Conservation (phyloP, 2,329 filamentous ascomycete genomes). For the Colletotrichum sp. region DNA sequence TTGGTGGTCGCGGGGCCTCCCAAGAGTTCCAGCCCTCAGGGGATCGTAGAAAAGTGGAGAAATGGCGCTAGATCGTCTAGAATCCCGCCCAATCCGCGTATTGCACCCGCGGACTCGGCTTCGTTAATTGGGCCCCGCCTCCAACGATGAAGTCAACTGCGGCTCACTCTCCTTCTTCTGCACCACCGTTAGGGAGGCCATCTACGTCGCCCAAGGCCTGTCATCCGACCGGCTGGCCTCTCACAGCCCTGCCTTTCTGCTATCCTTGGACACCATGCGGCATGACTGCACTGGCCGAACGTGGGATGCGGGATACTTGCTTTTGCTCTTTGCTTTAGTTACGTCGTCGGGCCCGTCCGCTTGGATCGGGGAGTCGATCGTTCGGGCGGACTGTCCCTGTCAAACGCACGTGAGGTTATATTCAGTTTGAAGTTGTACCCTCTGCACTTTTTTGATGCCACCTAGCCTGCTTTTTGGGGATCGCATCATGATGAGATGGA, state of each 20-base stretch:
- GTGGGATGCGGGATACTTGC: neutral
- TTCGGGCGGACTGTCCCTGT: neutral
- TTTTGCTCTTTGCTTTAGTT: neutral
- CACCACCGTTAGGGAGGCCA: neutral
- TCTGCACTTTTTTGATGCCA: neutral
- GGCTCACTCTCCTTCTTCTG: neutral
- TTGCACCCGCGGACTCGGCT: neutral
- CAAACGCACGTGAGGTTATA: neutral
- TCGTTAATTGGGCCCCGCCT: slow-evolving; percentile 3
- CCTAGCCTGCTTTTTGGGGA: neutral
- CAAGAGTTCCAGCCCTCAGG: neutral
- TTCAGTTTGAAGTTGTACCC: neutral
- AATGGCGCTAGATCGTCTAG: slow-evolving; percentile 12
- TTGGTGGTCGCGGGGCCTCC: neutral
- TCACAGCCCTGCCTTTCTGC: neutral
- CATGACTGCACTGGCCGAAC: neutral
- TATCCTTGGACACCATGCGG: neutral
- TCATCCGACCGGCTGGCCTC: neutral
- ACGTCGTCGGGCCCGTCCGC: neutral
- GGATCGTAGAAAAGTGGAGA: neutral
- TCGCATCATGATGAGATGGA: slow-evolving; percentile 1
- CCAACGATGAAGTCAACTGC: slow-evolving; percentile 11
- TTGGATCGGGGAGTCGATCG: neutral
- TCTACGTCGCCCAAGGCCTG: slow-evolving; percentile 10
- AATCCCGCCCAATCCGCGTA: slow-evolving; percentile 7